These are phyloP conservation scores for Aspergillus ustus DNA, from an alignment of 2,329 filamentous ascomycete genomes.

Conservation along the genomic window DNA sequence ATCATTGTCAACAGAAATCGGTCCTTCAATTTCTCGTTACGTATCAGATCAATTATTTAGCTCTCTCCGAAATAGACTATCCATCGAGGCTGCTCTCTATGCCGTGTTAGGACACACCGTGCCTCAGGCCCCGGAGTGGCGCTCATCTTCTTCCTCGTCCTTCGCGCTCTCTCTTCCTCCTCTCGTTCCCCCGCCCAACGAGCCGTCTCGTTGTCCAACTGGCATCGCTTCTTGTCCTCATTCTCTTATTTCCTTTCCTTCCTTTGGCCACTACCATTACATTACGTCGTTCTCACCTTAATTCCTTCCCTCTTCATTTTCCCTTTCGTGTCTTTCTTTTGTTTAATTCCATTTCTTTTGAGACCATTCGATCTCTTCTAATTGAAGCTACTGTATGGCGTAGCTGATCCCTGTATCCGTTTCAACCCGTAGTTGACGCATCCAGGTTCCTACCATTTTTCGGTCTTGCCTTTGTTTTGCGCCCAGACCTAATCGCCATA, in stretches of 20 bases:
- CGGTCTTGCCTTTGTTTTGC: conserved; percentile 20
- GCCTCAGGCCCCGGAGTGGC: conserved; percentile 16
- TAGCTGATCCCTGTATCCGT: conserved; percentile 13
- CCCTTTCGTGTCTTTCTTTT: conserved; percentile 17
- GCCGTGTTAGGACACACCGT: background rate
- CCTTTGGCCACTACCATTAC: conserved; percentile 23
- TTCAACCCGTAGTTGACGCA: conserved; percentile 13
- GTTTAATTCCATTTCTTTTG: conserved; percentile 15
- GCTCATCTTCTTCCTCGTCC: conserved; percentile 27
- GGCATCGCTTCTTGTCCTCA: conserved; percentile 30
- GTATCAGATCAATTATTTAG: conserved; percentile 25
- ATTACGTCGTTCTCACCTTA: conserved; percentile 18
- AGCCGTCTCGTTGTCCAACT: conserved; percentile 54
- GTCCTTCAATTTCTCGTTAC: conserved; percentile 20
- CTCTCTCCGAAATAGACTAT: conserved; percentile 2
- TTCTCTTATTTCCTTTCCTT: conserved; percentile 24
- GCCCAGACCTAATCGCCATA: conserved; percentile 15
- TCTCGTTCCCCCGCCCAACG: conserved; percentile 42
- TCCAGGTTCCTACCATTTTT: conserved; percentile 4
- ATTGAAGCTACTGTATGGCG: conserved; percentile 18
- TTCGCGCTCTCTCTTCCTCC: conserved; percentile 29
- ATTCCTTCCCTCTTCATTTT: conserved; percentile 19
- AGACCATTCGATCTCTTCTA: conserved; percentile 17
- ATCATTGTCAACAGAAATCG: background rate
- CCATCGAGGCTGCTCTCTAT: background rate